These are phyloP conservation scores for Pythium chondricola DNA, from an alignment of 352 stramenopile genomes.

Conservation along the genomic window DNA sequence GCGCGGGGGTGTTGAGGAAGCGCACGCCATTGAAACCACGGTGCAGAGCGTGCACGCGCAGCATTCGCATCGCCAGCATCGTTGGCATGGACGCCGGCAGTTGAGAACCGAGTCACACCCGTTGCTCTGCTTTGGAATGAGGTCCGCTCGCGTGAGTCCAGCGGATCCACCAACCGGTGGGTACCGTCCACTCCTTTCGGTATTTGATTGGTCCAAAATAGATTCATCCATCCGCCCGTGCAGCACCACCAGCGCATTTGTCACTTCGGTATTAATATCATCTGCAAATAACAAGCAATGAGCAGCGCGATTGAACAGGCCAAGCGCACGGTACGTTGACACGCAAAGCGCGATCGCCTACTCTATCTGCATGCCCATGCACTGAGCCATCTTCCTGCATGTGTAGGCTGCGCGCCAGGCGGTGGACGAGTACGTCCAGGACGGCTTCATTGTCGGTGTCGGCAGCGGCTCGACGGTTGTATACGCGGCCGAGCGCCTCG, in stretches of 20 bases:
- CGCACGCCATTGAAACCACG: no score
- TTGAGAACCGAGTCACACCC: background rate
- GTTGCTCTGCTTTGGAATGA: no score
- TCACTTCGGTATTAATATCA: no score
- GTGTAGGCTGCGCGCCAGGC: slow-evolving; percentile 69
- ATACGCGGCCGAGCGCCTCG: slow-evolving; percentile 96
- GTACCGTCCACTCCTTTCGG: background rate
- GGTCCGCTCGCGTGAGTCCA: background rate
- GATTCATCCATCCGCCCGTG: background rate
- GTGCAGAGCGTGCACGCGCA: background rate
- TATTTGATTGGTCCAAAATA: background rate
- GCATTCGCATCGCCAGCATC: background rate
- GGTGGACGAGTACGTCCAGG: slow-evolving; percentile 90
- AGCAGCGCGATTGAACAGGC: slow-evolving; percentile 62
- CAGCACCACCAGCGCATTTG: slow-evolving; percentile 6
- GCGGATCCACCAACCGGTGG: background rate
- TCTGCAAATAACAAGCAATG: no score
- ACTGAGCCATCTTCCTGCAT: background rate
- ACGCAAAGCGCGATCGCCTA: no score
- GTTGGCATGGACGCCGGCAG: background rate
- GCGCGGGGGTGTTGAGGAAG: no score
- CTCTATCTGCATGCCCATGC: background rate
- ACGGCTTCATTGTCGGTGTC: slow-evolving; percentile 96
- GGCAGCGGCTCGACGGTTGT: slow-evolving; percentile 98
- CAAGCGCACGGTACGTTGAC: slow-evolving; percentile 52